Evolutionary conservation across 2,329 filamentous ascomycete genomes (phyloP).

Genomic region (Bertia moriformis): DNA sequence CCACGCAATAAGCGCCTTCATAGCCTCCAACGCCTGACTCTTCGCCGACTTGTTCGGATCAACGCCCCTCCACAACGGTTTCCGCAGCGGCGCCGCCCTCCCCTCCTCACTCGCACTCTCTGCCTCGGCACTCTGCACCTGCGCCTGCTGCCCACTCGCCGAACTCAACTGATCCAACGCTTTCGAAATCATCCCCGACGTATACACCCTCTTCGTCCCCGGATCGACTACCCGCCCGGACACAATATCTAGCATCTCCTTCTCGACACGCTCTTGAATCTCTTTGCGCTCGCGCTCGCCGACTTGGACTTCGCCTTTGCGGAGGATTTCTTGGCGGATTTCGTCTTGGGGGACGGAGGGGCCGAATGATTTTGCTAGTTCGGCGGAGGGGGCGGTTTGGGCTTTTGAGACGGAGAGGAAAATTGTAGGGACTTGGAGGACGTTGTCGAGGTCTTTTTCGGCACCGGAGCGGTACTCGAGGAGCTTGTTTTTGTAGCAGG

Average conservation of each 20-base stretch:
- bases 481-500: constrained; percentile 1
- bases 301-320: constrained; percentile 1
- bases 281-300: constrained; percentile 1
- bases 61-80: neutral
- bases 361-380: constrained; percentile 1
- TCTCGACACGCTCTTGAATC: neutral
- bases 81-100: neutral
- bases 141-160: neutral
- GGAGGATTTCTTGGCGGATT: constrained; percentile 1
- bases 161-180: constrained; percentile 1
- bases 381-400: constrained; percentile 1
- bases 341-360: neutral
- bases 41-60: neutral
- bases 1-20: constrained; percentile 1
- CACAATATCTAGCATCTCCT: neutral
- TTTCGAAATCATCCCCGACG: constrained; percentile 1
- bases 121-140: neutral
- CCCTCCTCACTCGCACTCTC: neutral
- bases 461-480: constrained; percentile 1
- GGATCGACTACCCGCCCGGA: neutral
- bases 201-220: neutral
- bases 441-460: constrained; percentile 1
- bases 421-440: constrained; percentile 1
- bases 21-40: constrained; percentile 1
- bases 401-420: constrained; percentile 1